These are phyloP conservation scores for Elsinoe arachidis DNA, from an alignment of 2,329 filamentous ascomycete species.

Conservation along the genomic window DNA sequence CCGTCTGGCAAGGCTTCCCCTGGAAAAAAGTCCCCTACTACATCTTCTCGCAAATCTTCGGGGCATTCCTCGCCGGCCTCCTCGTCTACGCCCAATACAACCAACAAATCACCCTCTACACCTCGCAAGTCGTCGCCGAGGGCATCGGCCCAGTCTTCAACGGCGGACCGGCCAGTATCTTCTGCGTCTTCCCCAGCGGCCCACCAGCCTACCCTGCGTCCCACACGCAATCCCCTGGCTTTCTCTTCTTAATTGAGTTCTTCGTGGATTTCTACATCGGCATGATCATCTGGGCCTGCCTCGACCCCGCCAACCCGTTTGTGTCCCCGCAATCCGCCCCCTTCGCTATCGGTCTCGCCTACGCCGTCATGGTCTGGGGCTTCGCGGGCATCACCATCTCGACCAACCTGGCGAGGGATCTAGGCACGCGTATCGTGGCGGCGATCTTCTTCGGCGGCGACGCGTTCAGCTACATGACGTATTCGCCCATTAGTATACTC, in stretches of 20 bases:
- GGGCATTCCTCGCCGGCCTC: constrained; percentile 48
- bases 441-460: constrained; percentile 49
- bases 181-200: constrained; percentile 39
- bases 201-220: constrained; percentile 29
- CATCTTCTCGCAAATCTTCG: constrained; percentile 49
- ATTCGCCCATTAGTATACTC: constrained; percentile 47
- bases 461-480: constrained; percentile 40
- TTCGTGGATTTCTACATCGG: constrained; percentile 51
- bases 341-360: constrained; percentile 49
- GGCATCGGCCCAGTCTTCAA: constrained; percentile 36
- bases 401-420: constrained; percentile 50
- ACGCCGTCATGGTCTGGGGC: constrained; percentile 45
- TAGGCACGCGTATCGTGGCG: constrained; percentile 51
- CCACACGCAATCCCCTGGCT: constrained; percentile 46
- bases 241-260: constrained; percentile 51
- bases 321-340: constrained; percentile 40
- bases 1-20: constrained; percentile 46
- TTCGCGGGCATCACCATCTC: constrained; percentile 48
- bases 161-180: constrained; percentile 46
- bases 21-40: constrained; percentile 51
- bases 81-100: constrained; percentile 50
- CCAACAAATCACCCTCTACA: constrained; percentile 38
- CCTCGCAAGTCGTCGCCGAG: constrained; percentile 31
- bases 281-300: constrained; percentile 49
- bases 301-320: constrained; percentile 53